phyloP scores from a whole-genome alignment of 257 asterid genomes.

The Nicotiana undulata region DNA sequence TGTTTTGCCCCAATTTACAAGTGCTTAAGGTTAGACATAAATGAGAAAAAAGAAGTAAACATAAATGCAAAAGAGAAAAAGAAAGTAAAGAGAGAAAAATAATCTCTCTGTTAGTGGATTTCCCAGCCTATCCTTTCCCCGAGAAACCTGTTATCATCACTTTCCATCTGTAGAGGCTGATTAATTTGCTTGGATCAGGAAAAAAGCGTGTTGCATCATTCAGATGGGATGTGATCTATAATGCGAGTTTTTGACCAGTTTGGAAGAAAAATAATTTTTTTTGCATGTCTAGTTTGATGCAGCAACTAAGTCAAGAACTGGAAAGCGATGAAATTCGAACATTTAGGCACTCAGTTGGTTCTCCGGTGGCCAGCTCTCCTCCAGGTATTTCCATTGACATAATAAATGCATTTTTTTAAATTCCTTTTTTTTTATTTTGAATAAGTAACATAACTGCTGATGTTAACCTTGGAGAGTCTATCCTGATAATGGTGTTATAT shows the following conservation, averaged over 20 bases:
- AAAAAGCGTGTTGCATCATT: neutral
- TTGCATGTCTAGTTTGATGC: conserved; percentile 57
- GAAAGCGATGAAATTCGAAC: conserved; percentile 73
- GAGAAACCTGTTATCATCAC: neutral
- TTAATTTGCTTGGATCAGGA: neutral
- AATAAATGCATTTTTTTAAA: neutral
- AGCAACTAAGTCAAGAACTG: conserved; percentile 82
- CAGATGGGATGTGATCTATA: neutral
- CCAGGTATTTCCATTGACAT: conserved; percentile 43
- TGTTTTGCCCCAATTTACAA: neutral
- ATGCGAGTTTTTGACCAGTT: neutral
- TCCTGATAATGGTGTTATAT: neutral
- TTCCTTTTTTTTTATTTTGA: neutral
- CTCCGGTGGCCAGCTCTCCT: conserved; percentile 85
- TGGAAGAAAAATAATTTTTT: conserved; percentile 10
- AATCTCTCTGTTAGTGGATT: neutral
- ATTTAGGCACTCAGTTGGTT: conserved; percentile 65
- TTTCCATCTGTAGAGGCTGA: neutral
- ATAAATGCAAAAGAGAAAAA: neutral
- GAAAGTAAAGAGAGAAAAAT: neutral
- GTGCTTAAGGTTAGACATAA: neutral
- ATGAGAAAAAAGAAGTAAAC: neutral
- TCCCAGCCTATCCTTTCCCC: neutral
- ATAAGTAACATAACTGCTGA: neutral
- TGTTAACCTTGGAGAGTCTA: neutral